These are phyloP conservation scores for Globisporangium splendens DNA, from an alignment of 352 stramenopile genomes.

Conservation along the genomic window DNA sequence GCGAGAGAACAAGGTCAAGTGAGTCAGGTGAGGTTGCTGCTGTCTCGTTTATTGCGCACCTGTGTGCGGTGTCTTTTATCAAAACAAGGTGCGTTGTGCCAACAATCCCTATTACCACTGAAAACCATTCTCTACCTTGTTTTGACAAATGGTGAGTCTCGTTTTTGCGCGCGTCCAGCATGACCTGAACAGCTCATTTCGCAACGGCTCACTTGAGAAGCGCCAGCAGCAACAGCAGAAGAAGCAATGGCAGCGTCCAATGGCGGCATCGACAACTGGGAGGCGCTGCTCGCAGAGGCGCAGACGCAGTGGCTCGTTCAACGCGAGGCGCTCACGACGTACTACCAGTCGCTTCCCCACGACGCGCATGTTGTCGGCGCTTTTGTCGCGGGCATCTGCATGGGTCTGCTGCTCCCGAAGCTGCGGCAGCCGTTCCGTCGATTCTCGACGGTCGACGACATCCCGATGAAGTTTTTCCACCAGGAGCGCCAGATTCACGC, in stretches of 20 bases:
- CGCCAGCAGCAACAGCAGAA: neutral
- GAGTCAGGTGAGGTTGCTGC: no score
- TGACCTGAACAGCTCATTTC: no score
- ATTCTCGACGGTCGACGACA: constrained; percentile 75
- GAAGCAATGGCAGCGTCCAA: constrained; percentile 4
- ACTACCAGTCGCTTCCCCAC: constrained; percentile 30
- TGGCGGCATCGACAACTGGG: constrained; percentile 10
- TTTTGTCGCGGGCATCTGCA: constrained; percentile 49
- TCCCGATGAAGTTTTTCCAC: constrained; percentile 71
- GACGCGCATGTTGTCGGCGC: constrained; percentile 39
- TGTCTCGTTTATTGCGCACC: no score
- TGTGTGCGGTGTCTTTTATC: no score
- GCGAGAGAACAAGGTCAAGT: no score
- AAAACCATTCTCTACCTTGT: no score
- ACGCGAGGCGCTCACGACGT: constrained; percentile 11
- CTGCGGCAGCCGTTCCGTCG: constrained; percentile 65
- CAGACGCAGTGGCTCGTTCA: constrained; percentile 10
- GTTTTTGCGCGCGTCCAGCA: no score
- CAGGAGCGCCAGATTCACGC: constrained; percentile 51
- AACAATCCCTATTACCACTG: no score
- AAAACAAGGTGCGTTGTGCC: no score
- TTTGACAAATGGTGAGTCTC: no score
- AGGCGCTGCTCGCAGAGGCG: constrained; percentile 9
- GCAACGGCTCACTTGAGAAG: constrained; percentile 1
- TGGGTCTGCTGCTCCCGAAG: constrained; percentile 52